phyloP scores from a whole-genome alignment of 75 land plant species.

The Selaginella tamariscina region DNA sequence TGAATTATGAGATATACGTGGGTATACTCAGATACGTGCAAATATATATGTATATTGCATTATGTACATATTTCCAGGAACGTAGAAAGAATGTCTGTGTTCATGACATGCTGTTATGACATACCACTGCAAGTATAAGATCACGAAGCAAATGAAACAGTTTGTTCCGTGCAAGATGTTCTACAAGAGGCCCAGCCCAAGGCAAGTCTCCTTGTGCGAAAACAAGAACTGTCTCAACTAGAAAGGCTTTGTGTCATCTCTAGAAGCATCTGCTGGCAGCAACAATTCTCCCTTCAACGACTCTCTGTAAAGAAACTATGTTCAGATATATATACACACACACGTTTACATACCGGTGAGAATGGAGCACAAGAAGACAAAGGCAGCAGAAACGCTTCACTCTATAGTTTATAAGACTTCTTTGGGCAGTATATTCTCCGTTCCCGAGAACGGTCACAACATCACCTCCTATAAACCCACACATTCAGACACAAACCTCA shows the following conservation, averaged over 20 bases:
- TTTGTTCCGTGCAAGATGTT: conserved; percentile 37
- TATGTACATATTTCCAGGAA: not conserved
- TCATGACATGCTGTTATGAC: not conserved
- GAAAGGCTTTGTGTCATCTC: conserved; percentile 21
- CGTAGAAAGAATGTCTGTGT: not conserved
- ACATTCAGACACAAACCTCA: not conserved
- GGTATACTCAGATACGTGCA: conserved; percentile 17
- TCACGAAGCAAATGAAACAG: conserved; percentile 45
- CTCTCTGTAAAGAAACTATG: not conserved
- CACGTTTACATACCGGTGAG: conserved; percentile 41
- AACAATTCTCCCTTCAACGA: conserved; percentile 21
- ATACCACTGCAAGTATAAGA: conserved; percentile 37
- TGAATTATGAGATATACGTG: not conserved
- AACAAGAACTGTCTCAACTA: conserved; percentile 41
- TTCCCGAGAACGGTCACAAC: conserved; percentile 34
- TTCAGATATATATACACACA: not conserved
- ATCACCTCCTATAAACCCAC: conserved; percentile 31
- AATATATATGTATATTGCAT: not conserved
- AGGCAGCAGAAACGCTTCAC: conserved; percentile 40
- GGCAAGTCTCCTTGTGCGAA: conserved; percentile 47
- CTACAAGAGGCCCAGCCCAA: conserved; percentile 51
- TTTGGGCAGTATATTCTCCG: conserved; percentile 25
- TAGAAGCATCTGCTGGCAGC: conserved; percentile 16
- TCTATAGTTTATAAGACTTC: conserved; percentile 35
- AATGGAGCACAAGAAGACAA: conserved; percentile 52